phyloP scores from a whole-genome alignment of 192 early-diverging fungal genomes.

The Linnemannia schmuckeri region DNA sequence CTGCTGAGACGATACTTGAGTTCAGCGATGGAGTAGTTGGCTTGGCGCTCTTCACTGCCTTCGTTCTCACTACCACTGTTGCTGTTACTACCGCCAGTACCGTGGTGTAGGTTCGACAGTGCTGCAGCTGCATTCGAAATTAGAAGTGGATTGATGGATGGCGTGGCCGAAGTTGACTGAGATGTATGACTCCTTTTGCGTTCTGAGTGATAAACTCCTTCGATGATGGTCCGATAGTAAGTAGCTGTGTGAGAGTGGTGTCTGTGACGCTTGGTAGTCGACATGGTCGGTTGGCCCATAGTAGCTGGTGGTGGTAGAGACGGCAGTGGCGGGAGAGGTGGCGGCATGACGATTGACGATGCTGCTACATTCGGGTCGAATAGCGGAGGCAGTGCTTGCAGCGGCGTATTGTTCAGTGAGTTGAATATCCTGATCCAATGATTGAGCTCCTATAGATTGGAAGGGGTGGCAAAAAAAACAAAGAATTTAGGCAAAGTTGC shows the following conservation, averaged over 20 bases:
- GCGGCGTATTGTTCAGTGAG: slow-evolving; percentile 22
- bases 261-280: slow-evolving; percentile 8
- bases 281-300: background rate
- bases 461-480: background rate
- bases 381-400: slow-evolving; percentile 6
- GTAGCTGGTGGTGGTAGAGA: slow-evolving; percentile 18
- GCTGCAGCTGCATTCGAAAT: slow-evolving; percentile 36
- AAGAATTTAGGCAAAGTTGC: background rate
- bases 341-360: slow-evolving; percentile 8
- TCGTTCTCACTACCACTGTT: slow-evolving; percentile 7
- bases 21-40: background rate
- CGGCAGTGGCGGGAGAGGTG: slow-evolving; percentile 37
- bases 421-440: slow-evolving; percentile 48
- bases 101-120: slow-evolving; percentile 24
- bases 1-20: background rate
- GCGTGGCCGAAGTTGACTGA: background rate
- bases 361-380: background rate
- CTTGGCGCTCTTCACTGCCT: background rate
- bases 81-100: background rate
- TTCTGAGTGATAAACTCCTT: background rate
- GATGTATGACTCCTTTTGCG: background rate
- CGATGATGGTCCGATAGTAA: background rate
- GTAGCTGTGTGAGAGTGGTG: slow-evolving; percentile 18
- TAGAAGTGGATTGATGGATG: slow-evolving; percentile 36
- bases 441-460: slow-evolving; percentile 25